Evolutionary conservation across 305 asterid species (phyloP).

Genomic region (Caryopteris hybrid): DNA sequence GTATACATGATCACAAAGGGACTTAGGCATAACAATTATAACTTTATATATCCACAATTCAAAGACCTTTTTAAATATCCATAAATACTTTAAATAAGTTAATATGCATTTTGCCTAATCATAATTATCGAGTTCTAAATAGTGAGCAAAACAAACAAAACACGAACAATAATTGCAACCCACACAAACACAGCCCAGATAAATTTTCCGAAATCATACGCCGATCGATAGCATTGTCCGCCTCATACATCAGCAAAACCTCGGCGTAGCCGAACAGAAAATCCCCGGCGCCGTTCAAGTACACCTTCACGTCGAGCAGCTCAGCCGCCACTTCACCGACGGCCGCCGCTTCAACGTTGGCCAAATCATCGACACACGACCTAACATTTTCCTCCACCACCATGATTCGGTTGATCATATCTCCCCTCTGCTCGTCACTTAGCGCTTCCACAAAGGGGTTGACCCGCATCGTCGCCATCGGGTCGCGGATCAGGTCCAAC

Average conservation of each 20-base stretch:
- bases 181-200: neutral
- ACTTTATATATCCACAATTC: too few species aligned
- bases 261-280: neutral
- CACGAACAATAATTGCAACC: constrained; percentile 9
- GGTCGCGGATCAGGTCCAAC: neutral
- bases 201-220: neutral
- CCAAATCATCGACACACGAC: neutral
- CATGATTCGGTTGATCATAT: neutral
- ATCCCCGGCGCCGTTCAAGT: neutral
- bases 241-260: neutral
- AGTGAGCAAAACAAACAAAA: neutral
- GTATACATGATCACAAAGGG: too few species aligned
- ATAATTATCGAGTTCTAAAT: neutral
- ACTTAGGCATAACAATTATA: too few species aligned
- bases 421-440: constrained; percentile 5
- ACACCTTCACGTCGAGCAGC: constrained; percentile 6
- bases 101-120: too few species aligned
- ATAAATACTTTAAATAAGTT: too few species aligned
- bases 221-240: neutral
- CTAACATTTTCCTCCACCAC: constrained; percentile 2
- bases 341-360: neutral
- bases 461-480: neutral
- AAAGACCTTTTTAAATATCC: too few species aligned
- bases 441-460: constrained; percentile 1
- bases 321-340: constrained; percentile 1